Percentiles rank a stretch among this genome's conserved stretches.
phyloP scores from a whole-genome alignment of 768 basidiomycete genomes.

The Leccinum subgranulosum region DNA sequence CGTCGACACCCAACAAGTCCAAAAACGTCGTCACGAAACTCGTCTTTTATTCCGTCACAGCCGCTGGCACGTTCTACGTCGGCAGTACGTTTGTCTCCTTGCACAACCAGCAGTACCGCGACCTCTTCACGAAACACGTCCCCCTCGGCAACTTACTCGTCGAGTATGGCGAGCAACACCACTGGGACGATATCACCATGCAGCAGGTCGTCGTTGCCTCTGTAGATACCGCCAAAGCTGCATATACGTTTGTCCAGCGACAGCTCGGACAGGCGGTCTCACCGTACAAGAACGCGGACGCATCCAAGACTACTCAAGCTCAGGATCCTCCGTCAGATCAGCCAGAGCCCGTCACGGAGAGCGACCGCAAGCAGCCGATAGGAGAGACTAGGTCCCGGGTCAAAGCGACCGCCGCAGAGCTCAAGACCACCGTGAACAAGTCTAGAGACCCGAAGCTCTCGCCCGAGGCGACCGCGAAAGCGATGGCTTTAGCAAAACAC shows the following conservation, averaged over 20 bases:
- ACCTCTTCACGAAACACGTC: slow-evolving; percentile 78
- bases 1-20: slow-evolving; percentile 46
- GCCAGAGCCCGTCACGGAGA: neutral
- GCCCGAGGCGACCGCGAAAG: slow-evolving; percentile 31
- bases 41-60: slow-evolving; percentile 63
- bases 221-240: slow-evolving; percentile 44
- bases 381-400: slow-evolving; percentile 44
- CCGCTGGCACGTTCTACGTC: slow-evolving; percentile 76
- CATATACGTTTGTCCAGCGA: slow-evolving; percentile 51
- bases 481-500: slow-evolving; percentile 42
- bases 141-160: slow-evolving; percentile 76
- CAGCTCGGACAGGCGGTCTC: slow-evolving; percentile 40
- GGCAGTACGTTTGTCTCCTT: slow-evolving; percentile 70
- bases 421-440: slow-evolving; percentile 50
- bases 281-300: slow-evolving; percentile 12
- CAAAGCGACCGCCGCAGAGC: slow-evolving; percentile 39
- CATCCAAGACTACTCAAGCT: slow-evolving; percentile 15
- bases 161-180: slow-evolving; percentile 74
- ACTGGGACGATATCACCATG: slow-evolving; percentile 75
- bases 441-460: slow-evolving; percentile 26
- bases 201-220: slow-evolving; percentile 54
- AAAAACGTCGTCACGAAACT: slow-evolving; percentile 54
- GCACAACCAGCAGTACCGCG: slow-evolving; percentile 55
- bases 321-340: slow-evolving; percentile 19
- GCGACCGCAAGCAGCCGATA: slow-evolving; percentile 36